Evolutionary conservation across 2,329 filamentous ascomycete genomes (phyloP).

Genomic region (Boeremia lycopersici): DNA sequence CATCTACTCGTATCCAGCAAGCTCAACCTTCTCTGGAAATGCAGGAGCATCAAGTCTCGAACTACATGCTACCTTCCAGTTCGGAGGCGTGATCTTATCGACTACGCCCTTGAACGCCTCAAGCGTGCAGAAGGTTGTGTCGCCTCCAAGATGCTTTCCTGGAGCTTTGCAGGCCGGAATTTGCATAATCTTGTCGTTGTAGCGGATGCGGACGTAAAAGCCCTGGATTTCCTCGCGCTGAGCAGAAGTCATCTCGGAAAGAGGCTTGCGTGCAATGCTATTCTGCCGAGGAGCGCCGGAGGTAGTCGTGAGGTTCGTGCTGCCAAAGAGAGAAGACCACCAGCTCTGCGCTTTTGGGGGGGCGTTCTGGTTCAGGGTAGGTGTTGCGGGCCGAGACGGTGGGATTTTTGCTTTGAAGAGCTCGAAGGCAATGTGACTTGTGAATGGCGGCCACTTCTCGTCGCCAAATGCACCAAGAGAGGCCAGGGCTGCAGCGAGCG

Average conservation of each 20-base stretch:
- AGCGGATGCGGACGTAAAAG: slow-evolving; percentile 88
- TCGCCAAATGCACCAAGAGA: slow-evolving; percentile 80
- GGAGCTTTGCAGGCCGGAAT: slow-evolving; percentile 78
- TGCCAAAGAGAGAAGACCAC: slow-evolving; percentile 47
- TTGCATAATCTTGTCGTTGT: slow-evolving; percentile 83
- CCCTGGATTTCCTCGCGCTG: slow-evolving; percentile 69
- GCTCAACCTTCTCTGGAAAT: slow-evolving; percentile 52
- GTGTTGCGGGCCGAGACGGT: slow-evolving; percentile 4
- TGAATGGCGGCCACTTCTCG: slow-evolving; percentile 86
- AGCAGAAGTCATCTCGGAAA: slow-evolving; percentile 59
- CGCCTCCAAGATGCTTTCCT: slow-evolving; percentile 84
- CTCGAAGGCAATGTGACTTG: slow-evolving; percentile 88
- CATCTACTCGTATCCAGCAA: slow-evolving; percentile 39
- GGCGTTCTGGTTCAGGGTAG: slow-evolving; percentile 9
- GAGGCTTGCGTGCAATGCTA: slow-evolving; percentile 66
- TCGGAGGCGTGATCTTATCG: slow-evolving; percentile 82
- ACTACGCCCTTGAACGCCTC: slow-evolving; percentile 91
- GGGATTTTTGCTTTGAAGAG: slow-evolving; percentile 69
- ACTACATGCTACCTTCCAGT: slow-evolving; percentile 73
- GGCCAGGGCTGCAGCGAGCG: slow-evolving; percentile 77
- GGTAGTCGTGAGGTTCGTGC: slow-evolving; percentile 19
- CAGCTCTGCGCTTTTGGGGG: slow-evolving; percentile 34
- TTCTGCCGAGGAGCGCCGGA: slow-evolving; percentile 18
- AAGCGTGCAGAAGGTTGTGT: slow-evolving; percentile 89
- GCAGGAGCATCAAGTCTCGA: slow-evolving; percentile 62